phyloP scores from a whole-genome alignment of 192 early-diverging fungal genomes.

The Coemansia sp. region DNA sequence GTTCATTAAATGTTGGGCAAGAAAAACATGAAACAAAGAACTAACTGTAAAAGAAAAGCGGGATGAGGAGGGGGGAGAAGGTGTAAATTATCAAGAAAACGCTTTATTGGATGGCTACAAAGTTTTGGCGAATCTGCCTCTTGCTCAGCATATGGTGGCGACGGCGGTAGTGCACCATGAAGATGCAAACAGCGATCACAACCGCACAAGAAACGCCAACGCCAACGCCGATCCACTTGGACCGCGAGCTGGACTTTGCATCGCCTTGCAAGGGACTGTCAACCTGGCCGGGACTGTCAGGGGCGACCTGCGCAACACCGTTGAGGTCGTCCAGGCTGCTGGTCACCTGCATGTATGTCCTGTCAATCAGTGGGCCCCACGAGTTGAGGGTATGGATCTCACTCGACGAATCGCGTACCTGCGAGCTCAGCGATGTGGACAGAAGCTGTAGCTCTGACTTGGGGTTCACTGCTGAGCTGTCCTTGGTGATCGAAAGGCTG shows the following conservation, averaged over 20 bases:
- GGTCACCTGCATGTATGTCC: slow-evolving; percentile 29
- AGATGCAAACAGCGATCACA: slow-evolving; percentile 15
- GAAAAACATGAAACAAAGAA: background rate
- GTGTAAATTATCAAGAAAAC: background rate
- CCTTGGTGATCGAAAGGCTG: slow-evolving; percentile 41
- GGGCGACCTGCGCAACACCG: slow-evolving; percentile 36
- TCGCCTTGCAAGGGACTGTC: slow-evolving; percentile 43
- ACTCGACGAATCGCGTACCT: slow-evolving; percentile 39
- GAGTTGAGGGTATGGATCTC: slow-evolving; percentile 27
- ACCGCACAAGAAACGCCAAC: slow-evolving; percentile 35
- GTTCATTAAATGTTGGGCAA: background rate
- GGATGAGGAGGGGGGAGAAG: background rate
- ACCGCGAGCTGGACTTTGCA: slow-evolving; percentile 35
- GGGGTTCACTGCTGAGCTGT: slow-evolving; percentile 34
- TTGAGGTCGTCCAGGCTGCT: slow-evolving; percentile 38
- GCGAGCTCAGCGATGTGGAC: slow-evolving; percentile 29
- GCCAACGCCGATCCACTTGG: slow-evolving; percentile 52
- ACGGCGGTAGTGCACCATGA: slow-evolving; percentile 31
- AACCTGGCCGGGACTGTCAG: slow-evolving; percentile 47
- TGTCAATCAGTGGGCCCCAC: slow-evolving; percentile 41
- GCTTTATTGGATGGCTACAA: slow-evolving; percentile 25
- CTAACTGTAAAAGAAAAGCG: background rate
- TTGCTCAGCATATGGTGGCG: slow-evolving; percentile 29
- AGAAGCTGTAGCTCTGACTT: slow-evolving; percentile 45
- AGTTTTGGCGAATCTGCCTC: slow-evolving; percentile 31